Percentiles rank a stretch among this genome's conserved stretches.
Conservation (phyloP, 164 flowering plant species). For the Malania oleifera region DNA sequence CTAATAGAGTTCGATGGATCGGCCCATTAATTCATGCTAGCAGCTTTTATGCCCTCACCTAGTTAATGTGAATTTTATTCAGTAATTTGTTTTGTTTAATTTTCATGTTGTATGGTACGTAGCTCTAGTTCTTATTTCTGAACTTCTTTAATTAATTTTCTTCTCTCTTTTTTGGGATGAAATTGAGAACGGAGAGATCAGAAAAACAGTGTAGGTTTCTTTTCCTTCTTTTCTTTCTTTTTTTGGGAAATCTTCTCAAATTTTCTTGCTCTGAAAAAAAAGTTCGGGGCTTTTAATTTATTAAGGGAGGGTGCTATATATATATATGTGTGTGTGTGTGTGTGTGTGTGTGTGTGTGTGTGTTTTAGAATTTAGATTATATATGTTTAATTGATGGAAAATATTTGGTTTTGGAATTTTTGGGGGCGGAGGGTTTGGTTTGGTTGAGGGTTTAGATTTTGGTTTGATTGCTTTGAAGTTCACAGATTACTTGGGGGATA, state of each 20-base stretch:
- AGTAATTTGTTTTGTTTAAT: neutral
- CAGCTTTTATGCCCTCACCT: neutral
- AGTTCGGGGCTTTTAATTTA: no score
- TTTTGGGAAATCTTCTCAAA: no score
- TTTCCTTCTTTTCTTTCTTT: no score
- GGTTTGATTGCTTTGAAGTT: slow-evolving; percentile 14
- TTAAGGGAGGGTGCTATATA: no score
- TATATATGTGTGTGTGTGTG: no score
- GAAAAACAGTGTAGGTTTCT: neutral
- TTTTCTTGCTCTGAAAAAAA: no score
- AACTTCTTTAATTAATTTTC: no score
- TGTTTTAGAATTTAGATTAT: no score
- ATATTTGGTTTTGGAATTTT: neutral
- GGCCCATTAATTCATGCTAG: neutral
- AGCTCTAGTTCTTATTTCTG: no score
- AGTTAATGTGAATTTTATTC: slow-evolving; percentile 2
- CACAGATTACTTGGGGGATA: no score
- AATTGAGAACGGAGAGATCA: neutral
- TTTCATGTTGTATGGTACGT: neutral
- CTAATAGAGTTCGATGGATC: no score
- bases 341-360: no score
- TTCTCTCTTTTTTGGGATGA: neutral
- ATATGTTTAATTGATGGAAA: neutral
- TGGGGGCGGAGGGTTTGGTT: neutral
- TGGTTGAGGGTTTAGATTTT: neutral